These are phyloP conservation scores for Zalaria obscura DNA, from an alignment of 2,329 filamentous ascomycete genomes.

Conservation along the genomic window DNA sequence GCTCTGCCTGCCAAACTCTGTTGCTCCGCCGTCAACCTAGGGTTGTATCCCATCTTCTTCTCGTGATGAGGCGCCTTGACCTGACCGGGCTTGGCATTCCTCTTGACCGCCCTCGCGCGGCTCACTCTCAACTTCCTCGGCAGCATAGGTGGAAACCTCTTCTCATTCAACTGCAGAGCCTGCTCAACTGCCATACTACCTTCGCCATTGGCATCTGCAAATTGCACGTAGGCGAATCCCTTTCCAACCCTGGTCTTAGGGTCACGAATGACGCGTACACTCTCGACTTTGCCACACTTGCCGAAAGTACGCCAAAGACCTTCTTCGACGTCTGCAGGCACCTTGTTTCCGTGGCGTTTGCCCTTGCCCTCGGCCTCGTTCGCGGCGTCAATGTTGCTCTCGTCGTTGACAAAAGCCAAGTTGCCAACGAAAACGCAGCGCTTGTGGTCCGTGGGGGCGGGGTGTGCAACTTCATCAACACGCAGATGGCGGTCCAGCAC, in stretches of 20 bases:
- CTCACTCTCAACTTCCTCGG: constrained; percentile 75
- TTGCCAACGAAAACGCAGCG: constrained; percentile 96
- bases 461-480: constrained; percentile 83
- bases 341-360: constrained; percentile 51
- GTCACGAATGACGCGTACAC: constrained; percentile 83
- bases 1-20: constrained; percentile 61
- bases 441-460: constrained; percentile 65
- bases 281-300: constrained; percentile 73
- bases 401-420: constrained; percentile 88
- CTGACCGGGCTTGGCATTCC: constrained; percentile 25
- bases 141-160: constrained; percentile 90
- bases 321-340: constrained; percentile 78
- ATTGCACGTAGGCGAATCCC: constrained; percentile 95
- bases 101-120: constrained; percentile 60
- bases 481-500: constrained; percentile 79
- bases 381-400: constrained; percentile 49
- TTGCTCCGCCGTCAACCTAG: constrained; percentile 56
- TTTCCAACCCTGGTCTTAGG: constrained; percentile 85
- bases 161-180: constrained; percentile 76
- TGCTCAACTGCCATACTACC: constrained; percentile 53
- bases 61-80: constrained; percentile 9
- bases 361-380: constrained; percentile 48
- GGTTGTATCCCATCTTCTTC: constrained; percentile 41
- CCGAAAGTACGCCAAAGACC: constrained; percentile 75
- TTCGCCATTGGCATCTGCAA: constrained; percentile 58